Conservation (phyloP, 1,284 basidiomycete species). For the Ceratobasidium sp. region DNA sequence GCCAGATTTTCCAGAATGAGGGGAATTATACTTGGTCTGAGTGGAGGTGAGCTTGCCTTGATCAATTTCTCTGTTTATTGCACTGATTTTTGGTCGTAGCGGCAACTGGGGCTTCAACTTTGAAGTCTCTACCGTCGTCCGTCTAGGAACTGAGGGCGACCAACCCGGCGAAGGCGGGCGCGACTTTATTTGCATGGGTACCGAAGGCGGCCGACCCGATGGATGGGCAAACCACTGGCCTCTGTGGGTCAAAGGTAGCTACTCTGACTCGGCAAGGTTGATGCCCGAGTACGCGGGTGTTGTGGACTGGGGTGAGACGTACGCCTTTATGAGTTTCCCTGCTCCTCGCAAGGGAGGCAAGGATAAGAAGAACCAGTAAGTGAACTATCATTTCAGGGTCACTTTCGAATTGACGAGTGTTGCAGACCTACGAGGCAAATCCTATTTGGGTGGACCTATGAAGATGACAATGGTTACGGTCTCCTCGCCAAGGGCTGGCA, state of each 20-base stretch:
- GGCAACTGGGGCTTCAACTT: slow-evolving; percentile 35
- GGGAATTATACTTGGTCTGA: slow-evolving; percentile 18
- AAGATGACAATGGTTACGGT: slow-evolving; percentile 33
- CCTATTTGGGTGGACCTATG: slow-evolving; percentile 28
- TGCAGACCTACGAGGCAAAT: slow-evolving; percentile 26
- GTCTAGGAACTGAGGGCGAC: slow-evolving; percentile 33
- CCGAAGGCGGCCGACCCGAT: slow-evolving; percentile 27
- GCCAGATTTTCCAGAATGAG: slow-evolving; percentile 12
- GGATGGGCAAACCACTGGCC: slow-evolving; percentile 34
- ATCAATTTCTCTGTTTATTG: background rate
- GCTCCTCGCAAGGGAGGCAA: slow-evolving; percentile 24
- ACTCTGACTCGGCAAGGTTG: slow-evolving; percentile 2
- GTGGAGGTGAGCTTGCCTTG: slow-evolving; percentile 17
- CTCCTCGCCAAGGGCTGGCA: slow-evolving; percentile 37
- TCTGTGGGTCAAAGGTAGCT: slow-evolving; percentile 20
- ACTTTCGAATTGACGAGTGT: background rate
- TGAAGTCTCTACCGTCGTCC: slow-evolving; percentile 29
- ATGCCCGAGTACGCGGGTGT: slow-evolving; percentile 28
- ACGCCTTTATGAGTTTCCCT: slow-evolving; percentile 34
- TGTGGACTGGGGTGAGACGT: slow-evolving; percentile 32
- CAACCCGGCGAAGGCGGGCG: slow-evolving; percentile 26
- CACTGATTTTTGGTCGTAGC: background rate
- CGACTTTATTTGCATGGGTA: slow-evolving; percentile 31
- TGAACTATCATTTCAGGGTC: background rate
- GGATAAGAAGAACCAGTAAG: slow-evolving; percentile 32